phyloP scores from a whole-genome alignment of 768 basidiomycete species.

The Suillus variegatus region DNA sequence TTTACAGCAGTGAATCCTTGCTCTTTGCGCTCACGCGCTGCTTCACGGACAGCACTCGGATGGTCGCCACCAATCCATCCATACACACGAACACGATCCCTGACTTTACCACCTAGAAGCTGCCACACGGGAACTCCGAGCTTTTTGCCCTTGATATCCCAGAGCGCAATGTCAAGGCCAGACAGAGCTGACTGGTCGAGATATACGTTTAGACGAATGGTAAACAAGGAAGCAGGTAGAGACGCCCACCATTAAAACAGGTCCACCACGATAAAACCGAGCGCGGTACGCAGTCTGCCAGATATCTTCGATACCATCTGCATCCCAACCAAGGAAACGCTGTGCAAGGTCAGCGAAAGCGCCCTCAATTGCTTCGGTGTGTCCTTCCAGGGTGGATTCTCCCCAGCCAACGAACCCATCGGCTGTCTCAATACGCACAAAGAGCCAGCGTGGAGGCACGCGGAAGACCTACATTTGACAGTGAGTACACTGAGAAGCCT shows the following conservation, averaged over 20 bases:
- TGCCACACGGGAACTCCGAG: conserved; percentile 66
- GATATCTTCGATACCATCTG: conserved; percentile 70
- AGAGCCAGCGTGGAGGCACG: conserved; percentile 73
- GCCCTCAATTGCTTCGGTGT: conserved; percentile 75
- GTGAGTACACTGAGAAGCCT: not conserved
- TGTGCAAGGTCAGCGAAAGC: conserved; percentile 59
- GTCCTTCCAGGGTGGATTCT: conserved; percentile 70
- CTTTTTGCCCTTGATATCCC: conserved; percentile 83
- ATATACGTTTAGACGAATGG: not conserved
- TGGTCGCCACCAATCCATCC: conserved; percentile 57
- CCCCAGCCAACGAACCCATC: conserved; percentile 73
- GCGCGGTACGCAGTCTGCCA: conserved; percentile 67
- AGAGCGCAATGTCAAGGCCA: conserved; percentile 68
- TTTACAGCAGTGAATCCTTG: conserved; percentile 74
- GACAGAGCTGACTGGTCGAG: conserved; percentile 47
- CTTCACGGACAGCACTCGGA: conserved; percentile 48
- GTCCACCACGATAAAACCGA: conserved; percentile 74
- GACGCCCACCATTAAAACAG: conserved; percentile 60
- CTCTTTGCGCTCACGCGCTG: conserved; percentile 52
- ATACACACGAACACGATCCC: conserved; percentile 59
- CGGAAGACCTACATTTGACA: conserved; percentile 50
- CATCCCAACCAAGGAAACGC: conserved; percentile 61
- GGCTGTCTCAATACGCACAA: conserved; percentile 67
- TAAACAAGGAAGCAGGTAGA: not conserved
- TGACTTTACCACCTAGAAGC: conserved; percentile 68